A percentile compares a stretch with the other conserved stretches of the same genome.
Evolutionary conservation across 1,139 yeast species (phyloP).

Genomic region (Lodderomyces margitis): DNA sequence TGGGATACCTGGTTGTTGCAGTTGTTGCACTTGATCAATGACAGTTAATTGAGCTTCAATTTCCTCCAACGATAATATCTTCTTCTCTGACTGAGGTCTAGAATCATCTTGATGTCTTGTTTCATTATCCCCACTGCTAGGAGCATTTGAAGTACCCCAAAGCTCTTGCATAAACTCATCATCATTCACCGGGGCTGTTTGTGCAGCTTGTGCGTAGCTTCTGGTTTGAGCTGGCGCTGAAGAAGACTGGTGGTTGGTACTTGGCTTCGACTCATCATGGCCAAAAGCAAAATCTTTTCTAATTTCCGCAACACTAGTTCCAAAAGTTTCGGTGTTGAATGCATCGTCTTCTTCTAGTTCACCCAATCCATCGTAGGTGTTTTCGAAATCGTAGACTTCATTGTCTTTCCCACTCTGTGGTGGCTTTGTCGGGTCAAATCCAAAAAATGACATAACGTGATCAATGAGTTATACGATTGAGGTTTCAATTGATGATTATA

Average conservation of each 20-base stretch:
- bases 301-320: constrained; percentile 48
- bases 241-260: constrained; percentile 6
- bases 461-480: not conserved
- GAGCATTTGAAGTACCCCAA: constrained; percentile 45
- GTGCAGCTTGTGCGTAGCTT: constrained; percentile 62
- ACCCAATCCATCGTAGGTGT: constrained; percentile 79
- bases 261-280: constrained; percentile 18
- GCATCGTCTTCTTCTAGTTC: constrained; percentile 77
- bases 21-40: constrained; percentile 33
- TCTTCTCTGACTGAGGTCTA: constrained; percentile 28
- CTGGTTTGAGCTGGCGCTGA: constrained; percentile 27
- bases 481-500: not conserved
- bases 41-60: constrained; percentile 71
- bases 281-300: constrained; percentile 81
- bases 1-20: constrained; percentile 19
- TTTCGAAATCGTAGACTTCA: constrained; percentile 69
- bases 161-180: constrained; percentile 51
- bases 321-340: constrained; percentile 86
- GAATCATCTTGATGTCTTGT: constrained; percentile 14
- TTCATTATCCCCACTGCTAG: constrained; percentile 16
- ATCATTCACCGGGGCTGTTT: constrained; percentile 34
- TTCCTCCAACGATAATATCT: constrained; percentile 67
- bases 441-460: constrained; percentile 53
- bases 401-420: constrained; percentile 21
- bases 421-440: constrained; percentile 51